Base-by-base conservation (phyloP, 441 rosid genomes). In the Populus hybrid region DNA sequence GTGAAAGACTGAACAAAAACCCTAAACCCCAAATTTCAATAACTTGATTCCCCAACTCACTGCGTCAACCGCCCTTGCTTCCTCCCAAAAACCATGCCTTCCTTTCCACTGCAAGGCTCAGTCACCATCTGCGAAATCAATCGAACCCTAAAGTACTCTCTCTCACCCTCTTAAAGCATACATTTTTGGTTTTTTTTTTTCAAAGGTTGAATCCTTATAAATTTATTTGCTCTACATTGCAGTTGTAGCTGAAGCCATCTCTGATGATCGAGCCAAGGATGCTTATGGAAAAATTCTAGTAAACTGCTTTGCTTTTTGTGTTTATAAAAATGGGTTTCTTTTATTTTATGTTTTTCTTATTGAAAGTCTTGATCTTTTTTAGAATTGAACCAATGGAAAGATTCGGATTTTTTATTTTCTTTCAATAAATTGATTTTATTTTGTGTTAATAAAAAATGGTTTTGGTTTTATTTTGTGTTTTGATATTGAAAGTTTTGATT, bases 61-160 rank as follows among this genome's bases (percentile, higher is more conserved):
- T 35, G 7, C 24, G 9, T 75, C 72, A n/a, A 7, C 20, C 6
- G 6, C 1, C 16, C 31, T 21, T 68, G 65, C 23, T 14, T 11
- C 64, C 24, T 21, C 7, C 59, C 38, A 24, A 20, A 20, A 64
- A 74, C 40, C 23, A 95, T 95, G 99, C 87, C 94, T 74, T 94
- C 95, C 6, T 90, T 93, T 83, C 98, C 99, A 31, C 87, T 74
- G 24, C 97, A 90, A 16, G 99, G 97, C 65, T 85, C 93, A 2
- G 92, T 94, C 81, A 94, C 99, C 56, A 84, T 96, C 84, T 96
- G 98, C 81, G 99, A 96, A 78, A 94, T 94, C 90, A 96, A 96
- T 75, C 86, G 99, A 77, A 90, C 90, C 72, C 85, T 94, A n/a
- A 77, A 87, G 99, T 95, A 86, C 78, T 67, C 4, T 23, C 18